These are phyloP conservation scores for Claviceps monticola DNA, from an alignment of 2,329 filamentous ascomycete genomes.

Conservation along the genomic window DNA sequence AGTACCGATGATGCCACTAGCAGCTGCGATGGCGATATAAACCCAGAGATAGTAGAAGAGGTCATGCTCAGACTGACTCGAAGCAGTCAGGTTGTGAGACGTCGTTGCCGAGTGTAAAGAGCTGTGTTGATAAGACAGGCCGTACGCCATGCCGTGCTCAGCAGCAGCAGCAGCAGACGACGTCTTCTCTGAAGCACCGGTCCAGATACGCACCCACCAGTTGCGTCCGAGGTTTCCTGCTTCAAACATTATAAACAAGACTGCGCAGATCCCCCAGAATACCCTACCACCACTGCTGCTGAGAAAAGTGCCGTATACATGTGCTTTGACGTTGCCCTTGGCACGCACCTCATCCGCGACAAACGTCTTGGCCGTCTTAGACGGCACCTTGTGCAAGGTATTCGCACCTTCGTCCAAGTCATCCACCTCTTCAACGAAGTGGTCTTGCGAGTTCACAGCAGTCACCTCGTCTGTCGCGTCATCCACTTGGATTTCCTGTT, in stretches of 20 bases:
- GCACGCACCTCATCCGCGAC: constrained; percentile 64
- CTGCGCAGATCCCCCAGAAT: constrained; percentile 43
- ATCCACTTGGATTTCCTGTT: constrained; percentile 32
- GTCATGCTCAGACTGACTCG: constrained; percentile 18
- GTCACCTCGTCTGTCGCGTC: constrained; percentile 28
- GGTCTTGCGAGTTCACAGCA: constrained; percentile 40
- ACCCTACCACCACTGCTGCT: constrained; percentile 47
- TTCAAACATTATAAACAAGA: constrained; percentile 42
- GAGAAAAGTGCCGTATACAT: constrained; percentile 56
- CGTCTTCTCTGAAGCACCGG: constrained; percentile 17
- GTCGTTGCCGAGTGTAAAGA: constrained; percentile 24
- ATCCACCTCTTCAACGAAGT: constrained; percentile 27
- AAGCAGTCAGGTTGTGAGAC: constrained; percentile 11
- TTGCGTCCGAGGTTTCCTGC: constrained; percentile 40
- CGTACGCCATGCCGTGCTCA: constrained; percentile 26
- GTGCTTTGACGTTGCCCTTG: constrained; percentile 51
- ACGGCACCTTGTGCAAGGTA: constrained; percentile 33
- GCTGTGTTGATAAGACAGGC: constrained; percentile 33
- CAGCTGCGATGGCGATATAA: constrained; percentile 48
- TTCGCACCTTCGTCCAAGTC: constrained; percentile 21
- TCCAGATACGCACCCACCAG: constrained; percentile 55
- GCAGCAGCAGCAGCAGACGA: constrained; percentile 4
- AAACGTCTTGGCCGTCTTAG: constrained; percentile 52
- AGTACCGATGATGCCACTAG: constrained; percentile 44
- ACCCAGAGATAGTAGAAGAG: constrained; percentile 53